These are phyloP conservation scores for Wickerhamiella lipophila DNA, from an alignment of 805 yeast species.

Conservation along the genomic window DNA sequence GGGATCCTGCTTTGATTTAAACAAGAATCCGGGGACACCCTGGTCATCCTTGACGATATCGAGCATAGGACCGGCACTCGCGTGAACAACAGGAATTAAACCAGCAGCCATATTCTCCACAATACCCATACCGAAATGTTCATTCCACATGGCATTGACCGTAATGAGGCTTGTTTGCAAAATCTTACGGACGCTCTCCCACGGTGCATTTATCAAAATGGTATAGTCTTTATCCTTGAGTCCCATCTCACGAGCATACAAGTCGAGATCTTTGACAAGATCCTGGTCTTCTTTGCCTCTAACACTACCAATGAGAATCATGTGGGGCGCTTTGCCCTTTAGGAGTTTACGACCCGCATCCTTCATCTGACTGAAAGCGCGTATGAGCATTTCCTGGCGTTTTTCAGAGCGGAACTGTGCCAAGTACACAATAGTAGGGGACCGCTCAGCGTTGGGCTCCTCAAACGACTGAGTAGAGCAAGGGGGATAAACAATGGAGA, in stretches of 20 bases:
- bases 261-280: conserved; percentile 40
- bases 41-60: conserved; percentile 60
- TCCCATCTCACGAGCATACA: conserved; percentile 33
- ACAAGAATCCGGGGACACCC: conserved; percentile 62
- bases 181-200: conserved; percentile 43
- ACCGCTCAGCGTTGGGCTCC: conserved; percentile 17
- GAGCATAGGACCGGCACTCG: conserved; percentile 85
- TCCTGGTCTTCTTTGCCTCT: conserved; percentile 53
- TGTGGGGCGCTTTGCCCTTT: conserved; percentile 34
- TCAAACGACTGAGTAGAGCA: conserved; percentile 56
- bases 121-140: conserved; percentile 95
- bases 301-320: conserved; percentile 75
- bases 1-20: conserved; percentile 58
- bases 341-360: conserved; percentile 12
- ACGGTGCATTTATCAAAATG: conserved; percentile 64
- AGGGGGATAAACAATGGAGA: conserved; percentile 64
- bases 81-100: conserved; percentile 77
- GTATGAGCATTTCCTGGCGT: conserved; percentile 61
- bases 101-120: conserved; percentile 88
- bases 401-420: conserved; percentile 97
- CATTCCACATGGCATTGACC: conserved; percentile 97
- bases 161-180: conserved; percentile 56
- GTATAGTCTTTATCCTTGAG: conserved; percentile 35
- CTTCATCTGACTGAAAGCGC: conserved; percentile 45
- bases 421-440: conserved; percentile 36